Percentiles rank a stretch among this genome's conserved stretches.
Evolutionary conservation across 305 asterid genomes (phyloP).

Genomic region (Coffea humblotiana): DNA sequence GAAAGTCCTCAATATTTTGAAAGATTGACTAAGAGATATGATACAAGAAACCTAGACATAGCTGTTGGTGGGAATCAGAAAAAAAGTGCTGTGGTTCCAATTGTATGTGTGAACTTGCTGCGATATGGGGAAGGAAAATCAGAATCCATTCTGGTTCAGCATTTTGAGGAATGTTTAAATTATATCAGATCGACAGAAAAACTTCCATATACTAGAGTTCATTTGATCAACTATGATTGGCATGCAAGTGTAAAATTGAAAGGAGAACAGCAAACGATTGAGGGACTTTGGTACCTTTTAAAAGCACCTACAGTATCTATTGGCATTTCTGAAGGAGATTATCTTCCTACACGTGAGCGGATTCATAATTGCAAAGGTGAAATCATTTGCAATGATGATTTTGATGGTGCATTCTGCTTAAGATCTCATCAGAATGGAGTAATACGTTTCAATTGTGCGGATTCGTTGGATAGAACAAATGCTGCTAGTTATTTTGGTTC

Average conservation of each 20-base stretch:
- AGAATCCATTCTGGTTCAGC: conserved; percentile 87
- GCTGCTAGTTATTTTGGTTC: conserved; percentile 99
- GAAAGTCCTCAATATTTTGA: conserved; percentile 91
- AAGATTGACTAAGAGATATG: conserved; percentile 91
- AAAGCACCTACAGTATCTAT: conserved; percentile 84
- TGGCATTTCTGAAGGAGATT: conserved; percentile 91
- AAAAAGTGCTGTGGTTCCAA: conserved; percentile 84
- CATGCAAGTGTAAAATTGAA: conserved; percentile 94
- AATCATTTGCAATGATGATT: conserved; percentile 70
- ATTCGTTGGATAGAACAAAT: conserved; percentile 97
- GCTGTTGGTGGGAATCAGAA: conserved; percentile 61
- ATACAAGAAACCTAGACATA: conserved; percentile 66
- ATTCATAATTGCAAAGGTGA: conserved; percentile 91
- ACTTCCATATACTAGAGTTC: conserved; percentile 80
- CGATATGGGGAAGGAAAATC: conserved; percentile 94
- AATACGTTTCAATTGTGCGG: conserved; percentile 96
- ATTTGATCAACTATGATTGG: conserved; percentile 97
- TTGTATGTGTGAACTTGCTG: conserved; percentile 87
- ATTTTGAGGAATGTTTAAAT: conserved; percentile 91
- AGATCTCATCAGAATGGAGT: conserved; percentile 98
- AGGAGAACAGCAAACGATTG: conserved; percentile 96
- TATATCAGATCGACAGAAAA: conserved; percentile 69
- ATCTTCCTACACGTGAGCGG: conserved; percentile 80
- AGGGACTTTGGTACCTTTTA: conserved; percentile 97
- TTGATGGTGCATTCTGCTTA: conserved; percentile 94